Evolutionary conservation across 2,329 filamentous ascomycete genomes (phyloP).

Genomic region (Paraconiothyrium brasiliense): DNA sequence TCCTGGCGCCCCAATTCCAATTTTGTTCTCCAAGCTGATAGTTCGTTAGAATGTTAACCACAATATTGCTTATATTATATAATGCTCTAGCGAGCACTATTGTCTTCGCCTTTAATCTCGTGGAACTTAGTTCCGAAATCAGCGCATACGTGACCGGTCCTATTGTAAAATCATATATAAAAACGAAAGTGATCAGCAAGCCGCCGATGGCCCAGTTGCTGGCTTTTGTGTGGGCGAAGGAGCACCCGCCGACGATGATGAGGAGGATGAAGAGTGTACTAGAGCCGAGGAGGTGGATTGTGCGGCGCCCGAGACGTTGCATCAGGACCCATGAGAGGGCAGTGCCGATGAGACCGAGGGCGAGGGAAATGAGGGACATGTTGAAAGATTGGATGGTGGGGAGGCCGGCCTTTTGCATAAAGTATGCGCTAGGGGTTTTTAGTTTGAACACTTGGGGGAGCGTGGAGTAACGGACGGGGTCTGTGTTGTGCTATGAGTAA

Average conservation of each 20-base stretch:
- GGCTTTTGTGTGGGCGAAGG: slow-evolving; percentile 60
- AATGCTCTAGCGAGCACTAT: slow-evolving; percentile 82
- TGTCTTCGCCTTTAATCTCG: slow-evolving; percentile 84
- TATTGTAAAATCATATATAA: slow-evolving; percentile 85
- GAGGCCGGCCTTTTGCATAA: slow-evolving; percentile 57
- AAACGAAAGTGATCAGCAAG: slow-evolving; percentile 54
- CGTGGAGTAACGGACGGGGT: no score
- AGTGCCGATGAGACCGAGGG: slow-evolving; percentile 76
- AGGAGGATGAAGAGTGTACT: slow-evolving; percentile 70
- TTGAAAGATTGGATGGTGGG: slow-evolving; percentile 53
- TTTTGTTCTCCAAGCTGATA: slow-evolving; percentile 56
- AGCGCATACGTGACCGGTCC: slow-evolving; percentile 88
- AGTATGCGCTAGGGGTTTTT: slow-evolving; percentile 50
- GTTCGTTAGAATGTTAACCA: slow-evolving; percentile 77
- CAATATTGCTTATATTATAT: slow-evolving; percentile 78
- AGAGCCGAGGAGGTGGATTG: slow-evolving; percentile 76
- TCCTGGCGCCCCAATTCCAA: slow-evolving; percentile 86
- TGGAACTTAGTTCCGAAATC: slow-evolving; percentile 81
- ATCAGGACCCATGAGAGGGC: slow-evolving; percentile 83
- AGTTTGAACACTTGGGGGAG: slow-evolving; percentile 10
- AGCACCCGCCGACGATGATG: slow-evolving; percentile 81
- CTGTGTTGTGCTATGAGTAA: no score
- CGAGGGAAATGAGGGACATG: slow-evolving; percentile 64
- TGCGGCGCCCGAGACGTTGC: slow-evolving; percentile 78
- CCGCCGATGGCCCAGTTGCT: slow-evolving; percentile 55